These are phyloP conservation scores for Cajanus cajan DNA, from an alignment of 306 rosid genomes.

Conservation along the genomic window DNA sequence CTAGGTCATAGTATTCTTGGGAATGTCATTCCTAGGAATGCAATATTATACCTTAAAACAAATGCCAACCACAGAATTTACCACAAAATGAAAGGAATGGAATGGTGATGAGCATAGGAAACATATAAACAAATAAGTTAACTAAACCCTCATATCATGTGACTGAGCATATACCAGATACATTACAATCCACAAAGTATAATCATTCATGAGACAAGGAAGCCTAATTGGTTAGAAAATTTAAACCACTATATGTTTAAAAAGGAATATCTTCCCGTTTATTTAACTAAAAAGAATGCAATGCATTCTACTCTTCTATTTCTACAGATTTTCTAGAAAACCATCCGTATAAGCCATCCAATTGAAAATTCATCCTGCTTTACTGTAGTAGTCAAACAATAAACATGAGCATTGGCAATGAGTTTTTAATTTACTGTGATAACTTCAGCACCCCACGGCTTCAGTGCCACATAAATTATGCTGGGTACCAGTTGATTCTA, in stretches of 20 bases:
- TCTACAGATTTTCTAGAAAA: constrained; percentile 6
- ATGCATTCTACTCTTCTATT: not conserved
- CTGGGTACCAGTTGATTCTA: not conserved
- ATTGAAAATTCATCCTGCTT: not conserved
- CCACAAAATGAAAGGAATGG: not conserved
- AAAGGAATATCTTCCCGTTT: not conserved
- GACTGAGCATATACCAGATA: constrained; percentile 1
- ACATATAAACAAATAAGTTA: not conserved
- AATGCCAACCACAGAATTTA: not conserved
- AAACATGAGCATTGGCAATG: not conserved
- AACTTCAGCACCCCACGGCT: not conserved
- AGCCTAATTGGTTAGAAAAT: constrained; percentile 1
- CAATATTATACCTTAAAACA: not conserved
- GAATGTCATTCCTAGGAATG: not conserved
- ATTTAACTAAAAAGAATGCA: not conserved
- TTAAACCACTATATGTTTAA: not conserved
- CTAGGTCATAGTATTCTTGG: not conserved
- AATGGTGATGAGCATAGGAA: not conserved
- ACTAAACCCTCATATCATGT: not conserved
- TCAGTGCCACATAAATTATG: constrained; percentile 8
- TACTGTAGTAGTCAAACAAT: not conserved
- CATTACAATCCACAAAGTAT: not conserved
- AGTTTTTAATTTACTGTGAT: not conserved
- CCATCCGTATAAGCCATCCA: not conserved
- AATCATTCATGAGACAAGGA: not conserved